Evolutionary conservation across 2,329 filamentous ascomycete species (phyloP).

Genomic region (Pseudocercospora eumusae): DNA sequence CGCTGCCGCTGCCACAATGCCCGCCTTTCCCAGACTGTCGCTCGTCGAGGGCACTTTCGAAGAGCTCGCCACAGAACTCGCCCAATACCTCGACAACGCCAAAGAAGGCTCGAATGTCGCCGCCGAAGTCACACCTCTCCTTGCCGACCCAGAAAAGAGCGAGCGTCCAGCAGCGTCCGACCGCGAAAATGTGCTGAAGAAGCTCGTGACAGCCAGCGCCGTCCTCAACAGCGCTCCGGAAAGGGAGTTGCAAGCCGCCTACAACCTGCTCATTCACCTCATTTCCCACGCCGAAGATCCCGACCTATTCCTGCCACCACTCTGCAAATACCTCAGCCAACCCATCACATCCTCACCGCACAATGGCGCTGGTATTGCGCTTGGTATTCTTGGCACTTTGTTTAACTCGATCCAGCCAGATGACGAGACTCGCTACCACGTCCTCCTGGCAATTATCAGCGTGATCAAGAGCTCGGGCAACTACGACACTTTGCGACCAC

Average conservation of each 20-base stretch:
- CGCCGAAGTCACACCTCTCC: conserved; percentile 68
- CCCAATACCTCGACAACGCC: conserved; percentile 85
- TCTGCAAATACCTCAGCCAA: conserved; percentile 86
- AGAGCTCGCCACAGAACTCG: conserved; percentile 91
- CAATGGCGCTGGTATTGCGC: conserved; percentile 81
- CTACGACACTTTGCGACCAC: conserved; percentile 81
- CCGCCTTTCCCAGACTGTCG: conserved; percentile 62
- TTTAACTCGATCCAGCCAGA: conserved; percentile 86
- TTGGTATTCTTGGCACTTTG: conserved; percentile 88
- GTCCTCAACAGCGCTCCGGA: conserved; percentile 83
- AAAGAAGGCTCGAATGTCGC: conserved; percentile 62
- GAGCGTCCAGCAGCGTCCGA: conserved; percentile 57
- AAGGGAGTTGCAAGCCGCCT: conserved; percentile 93
- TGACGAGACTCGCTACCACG: conserved; percentile 81
- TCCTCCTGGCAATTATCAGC: conserved; percentile 83
- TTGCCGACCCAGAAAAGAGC: conserved; percentile 57
- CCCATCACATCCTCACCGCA: conserved; percentile 82
- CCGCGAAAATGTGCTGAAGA: conserved; percentile 82
- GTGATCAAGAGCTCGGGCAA: conserved; percentile 65
- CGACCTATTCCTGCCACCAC: conserved; percentile 79
- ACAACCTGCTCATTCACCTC: conserved; percentile 95
- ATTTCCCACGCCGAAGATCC: conserved; percentile 82
- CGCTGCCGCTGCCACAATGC: too few species aligned
- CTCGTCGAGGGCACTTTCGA: conserved; percentile 89
- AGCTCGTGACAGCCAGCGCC: conserved; percentile 77